Percentiles rank a stretch among this genome's conserved stretches.
These are phyloP conservation scores for Sporopachydermia quercuum DNA, from an alignment of 805 yeast species.

Conservation along the genomic window DNA sequence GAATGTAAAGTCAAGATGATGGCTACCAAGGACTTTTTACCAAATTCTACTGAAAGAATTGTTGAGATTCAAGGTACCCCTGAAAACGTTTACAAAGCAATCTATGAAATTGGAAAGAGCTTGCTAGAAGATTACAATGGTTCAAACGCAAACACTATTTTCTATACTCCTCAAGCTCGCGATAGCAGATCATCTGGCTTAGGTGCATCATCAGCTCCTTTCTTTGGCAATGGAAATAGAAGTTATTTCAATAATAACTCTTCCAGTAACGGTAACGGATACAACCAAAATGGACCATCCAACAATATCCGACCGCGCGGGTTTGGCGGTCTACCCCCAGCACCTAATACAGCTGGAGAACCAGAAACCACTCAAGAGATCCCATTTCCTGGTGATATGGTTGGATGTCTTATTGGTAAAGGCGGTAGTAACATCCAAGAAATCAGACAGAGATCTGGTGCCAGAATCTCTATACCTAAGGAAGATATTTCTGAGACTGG, in stretches of 20 bases:
- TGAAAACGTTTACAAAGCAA: slow-evolving; percentile 39
- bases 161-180: slow-evolving; percentile 35
- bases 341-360: slow-evolving; percentile 9
- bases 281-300: slow-evolving; percentile 10
- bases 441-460: slow-evolving; percentile 63
- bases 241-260: neutral
- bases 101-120: slow-evolving; percentile 49
- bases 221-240: neutral
- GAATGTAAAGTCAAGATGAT: slow-evolving; percentile 60
- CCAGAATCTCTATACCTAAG: slow-evolving; percentile 61
- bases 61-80: slow-evolving; percentile 79
- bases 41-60: slow-evolving; percentile 70
- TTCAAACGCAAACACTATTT: slow-evolving; percentile 42
- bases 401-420: slow-evolving; percentile 82
- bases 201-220: neutral
- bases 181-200: slow-evolving; percentile 3
- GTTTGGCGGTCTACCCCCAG: too few species aligned
- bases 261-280: neutral
- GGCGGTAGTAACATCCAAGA: slow-evolving; percentile 79
- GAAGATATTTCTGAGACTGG: slow-evolving; percentile 44
- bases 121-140: slow-evolving; percentile 61
- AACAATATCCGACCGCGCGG: neutral
- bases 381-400: slow-evolving; percentile 60
- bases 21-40: slow-evolving; percentile 72
- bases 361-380: slow-evolving; percentile 28